A percentile compares a stretch with the other conserved stretches of the same genome.
phyloP scores from a whole-genome alignment of 495 filamentous ascomycete species.

The Hypoxylon lienhwacheense region DNA sequence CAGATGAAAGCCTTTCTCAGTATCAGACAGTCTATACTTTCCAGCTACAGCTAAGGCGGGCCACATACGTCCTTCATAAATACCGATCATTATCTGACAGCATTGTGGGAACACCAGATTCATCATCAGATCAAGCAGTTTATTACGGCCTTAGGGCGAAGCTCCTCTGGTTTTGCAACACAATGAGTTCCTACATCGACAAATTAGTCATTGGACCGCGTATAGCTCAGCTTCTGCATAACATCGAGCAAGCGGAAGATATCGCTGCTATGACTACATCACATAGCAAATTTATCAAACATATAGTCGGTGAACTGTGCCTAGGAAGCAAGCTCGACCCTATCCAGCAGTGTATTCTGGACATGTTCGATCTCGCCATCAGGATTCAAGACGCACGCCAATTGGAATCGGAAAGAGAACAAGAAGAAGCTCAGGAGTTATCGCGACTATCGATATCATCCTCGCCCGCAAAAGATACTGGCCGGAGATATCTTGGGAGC shows the following conservation, averaged over 20 bases:
- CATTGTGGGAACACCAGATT: constrained; percentile 21
- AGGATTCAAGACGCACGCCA: constrained; percentile 52
- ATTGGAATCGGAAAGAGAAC: constrained; percentile 42
- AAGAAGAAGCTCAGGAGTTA: constrained; percentile 46
- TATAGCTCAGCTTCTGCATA: constrained; percentile 52
- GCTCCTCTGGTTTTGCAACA: constrained; percentile 78
- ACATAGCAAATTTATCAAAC: constrained; percentile 64
- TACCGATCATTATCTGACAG: constrained; percentile 49
- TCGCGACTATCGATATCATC: constrained; percentile 39
- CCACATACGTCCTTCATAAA: constrained; percentile 67
- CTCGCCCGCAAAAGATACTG: constrained; percentile 21
- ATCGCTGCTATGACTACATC: constrained; percentile 78
- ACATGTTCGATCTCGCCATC: constrained; percentile 61
- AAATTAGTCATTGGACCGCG: constrained; percentile 67
- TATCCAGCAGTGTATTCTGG: constrained; percentile 66
- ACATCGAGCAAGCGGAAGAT: constrained; percentile 64
- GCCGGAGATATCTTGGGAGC: constrained; percentile 37
- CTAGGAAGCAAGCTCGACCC: constrained; percentile 64
- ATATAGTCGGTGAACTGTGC: constrained; percentile 65
- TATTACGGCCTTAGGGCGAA: constrained; percentile 70
- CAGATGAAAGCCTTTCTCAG: constrained; percentile 56
- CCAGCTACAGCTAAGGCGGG: constrained; percentile 73
- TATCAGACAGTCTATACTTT: constrained; percentile 76
- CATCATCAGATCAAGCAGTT: constrained; percentile 42
- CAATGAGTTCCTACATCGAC: constrained; percentile 72